Conservation (phyloP, 1,284 basidiomycete genomes). For the Boletus sp. region DNA sequence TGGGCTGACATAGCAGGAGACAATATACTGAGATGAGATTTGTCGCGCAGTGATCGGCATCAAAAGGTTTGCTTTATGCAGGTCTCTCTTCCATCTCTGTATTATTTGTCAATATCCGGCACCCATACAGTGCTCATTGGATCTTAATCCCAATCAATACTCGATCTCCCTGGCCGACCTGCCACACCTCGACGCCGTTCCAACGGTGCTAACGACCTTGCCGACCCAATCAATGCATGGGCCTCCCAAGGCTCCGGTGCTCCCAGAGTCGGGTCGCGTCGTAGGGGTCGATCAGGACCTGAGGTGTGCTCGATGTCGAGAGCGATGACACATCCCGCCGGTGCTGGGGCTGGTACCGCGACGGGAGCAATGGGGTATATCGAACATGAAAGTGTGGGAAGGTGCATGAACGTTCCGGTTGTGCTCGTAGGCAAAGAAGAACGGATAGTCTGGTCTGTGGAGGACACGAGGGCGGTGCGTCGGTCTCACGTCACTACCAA, state of each 20-base stretch:
- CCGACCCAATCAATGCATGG: slow-evolving; percentile 78
- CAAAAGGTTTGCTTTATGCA: neutral
- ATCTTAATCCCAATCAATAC: slow-evolving; percentile 1
- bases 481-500: slow-evolving; percentile 50
- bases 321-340: neutral
- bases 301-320: slow-evolving; percentile 29
- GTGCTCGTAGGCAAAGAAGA: slow-evolving; percentile 46
- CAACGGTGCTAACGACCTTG: slow-evolving; percentile 76
- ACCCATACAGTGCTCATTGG: neutral
- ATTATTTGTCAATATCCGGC: no score
- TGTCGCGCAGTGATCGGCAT: no score
- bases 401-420: slow-evolving; percentile 62
- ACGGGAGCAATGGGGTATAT: slow-evolving; percentile 51
- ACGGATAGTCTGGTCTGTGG: slow-evolving; percentile 73
- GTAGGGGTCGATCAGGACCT: slow-evolving; percentile 81
- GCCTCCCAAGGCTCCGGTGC: slow-evolving; percentile 65
- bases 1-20: no score
- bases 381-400: slow-evolving; percentile 77
- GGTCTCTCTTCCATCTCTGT: no score
- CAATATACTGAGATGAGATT: no score
- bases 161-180: slow-evolving; percentile 44
- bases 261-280: slow-evolving; percentile 91
- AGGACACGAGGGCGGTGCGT: slow-evolving; percentile 56
- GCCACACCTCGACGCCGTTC: slow-evolving; percentile 84
- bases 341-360: no score